Evolutionary conservation across 768 basidiomycete genomes (phyloP), one percentile per base, ranked within the genome.

Genomic region (Podaxis sp.): DNA sequence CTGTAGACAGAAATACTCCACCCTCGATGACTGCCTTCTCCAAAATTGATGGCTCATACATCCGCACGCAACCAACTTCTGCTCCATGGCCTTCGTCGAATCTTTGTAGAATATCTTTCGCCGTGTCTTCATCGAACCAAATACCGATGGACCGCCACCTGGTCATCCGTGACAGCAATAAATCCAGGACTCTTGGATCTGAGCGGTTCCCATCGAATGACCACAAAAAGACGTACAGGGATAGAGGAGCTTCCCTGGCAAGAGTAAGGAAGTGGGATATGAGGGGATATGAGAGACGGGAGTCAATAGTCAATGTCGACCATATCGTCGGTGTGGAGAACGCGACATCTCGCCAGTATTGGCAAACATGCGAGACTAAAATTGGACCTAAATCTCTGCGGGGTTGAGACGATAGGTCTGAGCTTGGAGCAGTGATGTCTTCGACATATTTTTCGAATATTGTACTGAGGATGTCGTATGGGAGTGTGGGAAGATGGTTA

Each of bases 291-390:
- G 42, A 11, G 15, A 63, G n/a, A 13, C 9, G 19, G 15, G 26
- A 8, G 19, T 63, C 36, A 24, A 57, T 39, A 17, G 30, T 57
- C 4, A 63, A 17, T 9, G 46, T 19, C 8, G 54, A 58, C 57
- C 57, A 64, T 17, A 53, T 42, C 12, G 12, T 46, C 19, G 63
- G 63, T 8, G 40, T 46, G 15, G 57, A 64, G n/a, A 59, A 58
- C 2, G 63, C 63, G 4, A 53, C 57, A 17, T 58, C 44, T n/a
- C 63, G 26, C 63, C 63, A 64, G 17, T 44, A 38, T 30, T 54
- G 63, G n/a, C 63, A 64, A 11, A 64, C 52, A 15, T 48, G 56
- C 28, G 63, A 58, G 17, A 59, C 15, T 5, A 63, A 42, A 8
- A 63, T 24, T 13, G 61, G 54, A 11, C 61, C 46, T 15, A 52